These are phyloP conservation scores for Solanum piurae DNA, from an alignment of 257 asterid species.

Conservation along the genomic window DNA sequence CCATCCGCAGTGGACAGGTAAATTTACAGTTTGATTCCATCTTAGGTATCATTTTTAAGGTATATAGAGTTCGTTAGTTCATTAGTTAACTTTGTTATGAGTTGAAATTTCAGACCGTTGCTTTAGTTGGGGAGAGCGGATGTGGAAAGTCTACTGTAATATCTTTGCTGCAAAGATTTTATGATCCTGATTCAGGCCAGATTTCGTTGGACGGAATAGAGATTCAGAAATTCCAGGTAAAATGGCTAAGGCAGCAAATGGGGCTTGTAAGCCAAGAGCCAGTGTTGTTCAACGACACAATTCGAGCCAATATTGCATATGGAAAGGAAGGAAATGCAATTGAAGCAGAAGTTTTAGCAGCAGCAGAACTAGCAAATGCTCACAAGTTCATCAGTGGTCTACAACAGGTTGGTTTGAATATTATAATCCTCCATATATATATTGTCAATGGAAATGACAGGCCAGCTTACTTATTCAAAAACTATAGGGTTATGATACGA, in stretches of 20 bases:
- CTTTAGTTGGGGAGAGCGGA: slow-evolving; percentile 94
- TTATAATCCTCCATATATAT: not conserved
- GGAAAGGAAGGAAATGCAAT: slow-evolving; percentile 74
- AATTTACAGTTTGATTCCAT: not conserved
- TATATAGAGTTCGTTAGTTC: not conserved
- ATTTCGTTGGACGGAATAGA: slow-evolving; percentile 70
- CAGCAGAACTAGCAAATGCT: slow-evolving; percentile 80
- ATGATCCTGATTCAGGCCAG: slow-evolving; percentile 64
- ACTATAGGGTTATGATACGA: slow-evolving; percentile 59
- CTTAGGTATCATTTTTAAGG: not conserved
- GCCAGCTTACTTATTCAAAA: not conserved
- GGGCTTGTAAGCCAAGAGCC: slow-evolving; percentile 97
- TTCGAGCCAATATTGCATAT: slow-evolving; percentile 73
- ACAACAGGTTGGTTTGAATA: slow-evolving; percentile 21
- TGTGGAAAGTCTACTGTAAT: slow-evolving; percentile 88
- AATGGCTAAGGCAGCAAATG: slow-evolving; percentile 89
- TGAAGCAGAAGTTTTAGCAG: slow-evolving; percentile 67
- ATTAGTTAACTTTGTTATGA: not conserved
- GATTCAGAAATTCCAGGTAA: slow-evolving; percentile 55
- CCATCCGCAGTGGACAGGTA: slow-evolving; percentile 74
- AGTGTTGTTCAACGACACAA: slow-evolving; percentile 59
- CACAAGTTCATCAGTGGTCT: slow-evolving; percentile 80
- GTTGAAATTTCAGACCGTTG: slow-evolving; percentile 53
- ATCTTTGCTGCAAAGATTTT: slow-evolving; percentile 66
- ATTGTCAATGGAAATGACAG: not conserved